These are phyloP conservation scores for Polyporus tsugae DNA, from an alignment of 1,284 basidiomycete genomes.

Conservation along the genomic window DNA sequence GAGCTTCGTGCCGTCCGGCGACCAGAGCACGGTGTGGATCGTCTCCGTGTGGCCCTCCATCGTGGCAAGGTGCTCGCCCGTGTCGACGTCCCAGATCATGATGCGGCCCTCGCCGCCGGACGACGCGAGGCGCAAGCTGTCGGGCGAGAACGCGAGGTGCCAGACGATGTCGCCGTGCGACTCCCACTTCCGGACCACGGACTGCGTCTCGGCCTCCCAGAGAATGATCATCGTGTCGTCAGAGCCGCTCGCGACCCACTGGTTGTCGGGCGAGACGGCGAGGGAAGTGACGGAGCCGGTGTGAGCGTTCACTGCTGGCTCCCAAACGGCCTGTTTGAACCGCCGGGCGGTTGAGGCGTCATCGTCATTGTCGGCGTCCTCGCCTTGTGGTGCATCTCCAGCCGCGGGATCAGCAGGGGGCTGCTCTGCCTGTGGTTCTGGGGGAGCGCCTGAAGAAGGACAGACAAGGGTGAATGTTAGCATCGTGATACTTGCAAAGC, in stretches of 20 bases:
- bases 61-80: constrained; percentile 13
- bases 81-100: constrained; percentile 32
- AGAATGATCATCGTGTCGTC: constrained; percentile 28
- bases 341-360: background rate
- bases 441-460: background rate
- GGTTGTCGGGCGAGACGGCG: constrained; percentile 33
- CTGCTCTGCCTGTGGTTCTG: background rate
- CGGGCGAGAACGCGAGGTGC: constrained; percentile 36
- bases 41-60: constrained; percentile 29
- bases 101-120: constrained; percentile 32
- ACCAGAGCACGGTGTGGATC: constrained; percentile 33
- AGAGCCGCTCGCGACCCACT: constrained; percentile 31
- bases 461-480: background rate
- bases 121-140: constrained; percentile 32
- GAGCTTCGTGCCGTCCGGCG: constrained; percentile 35
- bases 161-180: constrained; percentile 24
- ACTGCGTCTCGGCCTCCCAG: constrained; percentile 20
- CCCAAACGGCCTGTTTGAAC: background rate
- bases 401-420: background rate
- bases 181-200: constrained; percentile 21
- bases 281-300: constrained; percentile 21
- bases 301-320: constrained; percentile 16
- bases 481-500: background rate
- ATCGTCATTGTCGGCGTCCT: background rate
- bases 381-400: background rate